A percentile compares a stretch with the other conserved stretches of the same genome.
Conservation (phyloP, 768 basidiomycete genomes). For the Boletus edulis region DNA sequence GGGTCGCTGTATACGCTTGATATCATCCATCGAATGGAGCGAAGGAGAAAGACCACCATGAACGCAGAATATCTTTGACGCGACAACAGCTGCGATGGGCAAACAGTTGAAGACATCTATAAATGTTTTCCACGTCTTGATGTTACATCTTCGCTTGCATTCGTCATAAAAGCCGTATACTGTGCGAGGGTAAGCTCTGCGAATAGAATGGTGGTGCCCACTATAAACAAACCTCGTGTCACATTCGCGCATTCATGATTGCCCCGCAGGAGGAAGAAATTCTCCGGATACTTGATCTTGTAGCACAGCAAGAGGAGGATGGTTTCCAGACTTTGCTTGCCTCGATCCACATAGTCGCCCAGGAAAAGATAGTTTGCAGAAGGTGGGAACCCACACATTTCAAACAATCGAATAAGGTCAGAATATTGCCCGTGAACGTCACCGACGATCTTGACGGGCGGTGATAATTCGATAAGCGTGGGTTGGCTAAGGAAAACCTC, state of each 20-base stretch:
- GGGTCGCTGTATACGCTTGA: conserved; percentile 94
- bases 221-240: conserved; percentile 73
- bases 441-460: conserved; percentile 98
- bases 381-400: conserved; percentile 99
- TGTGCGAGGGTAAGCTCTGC: conserved; percentile 33
- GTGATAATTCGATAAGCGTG: conserved; percentile 93
- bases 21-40: conserved; percentile 95
- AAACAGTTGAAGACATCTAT: conserved; percentile 99
- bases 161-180: conserved; percentile 99
- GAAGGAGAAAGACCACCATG: conserved; percentile 95
- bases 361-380: conserved; percentile 97
- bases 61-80: conserved; percentile 99
- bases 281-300: conserved; percentile 99
- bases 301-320: conserved; percentile 96
- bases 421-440: conserved; percentile 99
- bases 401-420: conserved; percentile 96
- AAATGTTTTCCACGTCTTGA: conserved; percentile 99
- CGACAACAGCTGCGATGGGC: conserved; percentile 97
- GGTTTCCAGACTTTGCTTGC: conserved; percentile 97
- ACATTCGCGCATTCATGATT: conserved; percentile 99
- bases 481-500: conserved; percentile 97
- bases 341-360: conserved; percentile 98
- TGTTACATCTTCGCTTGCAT: conserved; percentile 98
- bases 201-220: conserved; percentile 12
- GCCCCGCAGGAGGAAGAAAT: conserved; percentile 96